phyloP scores from a whole-genome alignment of 768 basidiomycete species.

The Megacollybia marginata region DNA sequence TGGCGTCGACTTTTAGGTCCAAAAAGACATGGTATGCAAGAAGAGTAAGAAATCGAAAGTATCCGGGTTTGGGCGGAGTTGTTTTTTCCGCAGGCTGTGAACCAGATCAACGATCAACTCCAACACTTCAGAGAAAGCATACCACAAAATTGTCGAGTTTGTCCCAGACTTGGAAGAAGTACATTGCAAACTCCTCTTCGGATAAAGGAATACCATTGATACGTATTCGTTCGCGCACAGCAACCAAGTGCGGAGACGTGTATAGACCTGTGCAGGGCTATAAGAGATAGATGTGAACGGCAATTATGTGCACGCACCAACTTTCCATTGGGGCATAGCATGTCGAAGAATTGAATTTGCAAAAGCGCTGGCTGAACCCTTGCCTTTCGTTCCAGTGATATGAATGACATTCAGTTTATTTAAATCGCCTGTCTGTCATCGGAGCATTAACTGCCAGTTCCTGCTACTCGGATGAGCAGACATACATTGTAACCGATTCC shows the following conservation, averaged over 20 bases:
- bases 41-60: constrained; percentile 91
- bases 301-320: constrained; percentile 46
- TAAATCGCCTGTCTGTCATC: constrained; percentile 64
- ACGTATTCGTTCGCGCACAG: constrained; percentile 92
- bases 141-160: constrained; percentile 56
- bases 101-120: constrained; percentile 4
- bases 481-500: constrained; percentile 83
- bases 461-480: constrained; percentile 2
- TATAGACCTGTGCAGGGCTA: constrained; percentile 63
- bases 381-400: constrained; percentile 97
- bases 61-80: constrained; percentile 75
- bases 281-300: not conserved
- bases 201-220: constrained; percentile 87
- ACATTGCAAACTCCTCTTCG: constrained; percentile 81
- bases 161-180: constrained; percentile 97
- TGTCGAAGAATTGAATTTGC: constrained; percentile 79
- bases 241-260: constrained; percentile 94
- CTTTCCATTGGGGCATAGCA: constrained; percentile 66
- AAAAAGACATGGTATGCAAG: constrained; percentile 89
- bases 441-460: constrained; percentile 8
- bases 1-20: constrained; percentile 76
- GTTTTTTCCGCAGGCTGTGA: constrained; percentile 14
- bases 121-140: constrained; percentile 1
- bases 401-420: constrained; percentile 90
- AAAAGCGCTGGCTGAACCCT: constrained; percentile 96